Percentiles rank a stretch among this genome's conserved stretches.
Evolutionary conservation across 768 basidiomycete species (phyloP).

Genomic region (Coprinopsis sp.): DNA sequence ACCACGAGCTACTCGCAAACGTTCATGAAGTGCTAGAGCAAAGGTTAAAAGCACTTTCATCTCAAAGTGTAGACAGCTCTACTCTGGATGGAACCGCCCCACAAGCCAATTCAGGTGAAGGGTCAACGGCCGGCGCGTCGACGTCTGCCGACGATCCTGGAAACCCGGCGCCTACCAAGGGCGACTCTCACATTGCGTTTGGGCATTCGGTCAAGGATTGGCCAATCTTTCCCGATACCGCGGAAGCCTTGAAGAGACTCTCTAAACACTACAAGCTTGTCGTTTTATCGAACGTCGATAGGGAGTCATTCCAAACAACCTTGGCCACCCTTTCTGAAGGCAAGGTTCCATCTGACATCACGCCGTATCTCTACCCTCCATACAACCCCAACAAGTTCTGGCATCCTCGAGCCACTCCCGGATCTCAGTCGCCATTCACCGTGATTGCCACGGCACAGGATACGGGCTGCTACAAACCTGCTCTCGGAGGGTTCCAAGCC

Average conservation of each 20-base stretch:
- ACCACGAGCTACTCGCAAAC: conserved; percentile 56
- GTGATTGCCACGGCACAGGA: conserved; percentile 70
- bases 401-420: conserved; percentile 38
- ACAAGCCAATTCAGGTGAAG: conserved; percentile 9
- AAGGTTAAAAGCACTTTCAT: conserved; percentile 30
- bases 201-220: conserved; percentile 58
- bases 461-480: conserved; percentile 69
- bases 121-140: not conserved
- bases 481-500: conserved; percentile 47
- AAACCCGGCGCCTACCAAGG: conserved; percentile 12
- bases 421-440: conserved; percentile 55
- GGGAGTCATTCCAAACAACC: conserved; percentile 55
- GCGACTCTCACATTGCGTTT: conserved; percentile 42
- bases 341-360: conserved; percentile 13
- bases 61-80: conserved; percentile 8
- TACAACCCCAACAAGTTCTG: conserved; percentile 34
- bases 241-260: conserved; percentile 53
- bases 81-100: conserved; percentile 17
- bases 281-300: conserved; percentile 75
- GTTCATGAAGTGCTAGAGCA: conserved; percentile 34
- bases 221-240: conserved; percentile 65
- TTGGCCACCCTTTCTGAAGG: conserved; percentile 50
- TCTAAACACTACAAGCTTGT: conserved; percentile 62
- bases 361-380: conserved; percentile 25
- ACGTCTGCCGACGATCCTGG: conserved; percentile 10